Percentiles rank a stretch among this genome's conserved stretches.
Conservation (phyloP, 2,329 filamentous ascomycete species). For the Canariomyces notabilis region DNA sequence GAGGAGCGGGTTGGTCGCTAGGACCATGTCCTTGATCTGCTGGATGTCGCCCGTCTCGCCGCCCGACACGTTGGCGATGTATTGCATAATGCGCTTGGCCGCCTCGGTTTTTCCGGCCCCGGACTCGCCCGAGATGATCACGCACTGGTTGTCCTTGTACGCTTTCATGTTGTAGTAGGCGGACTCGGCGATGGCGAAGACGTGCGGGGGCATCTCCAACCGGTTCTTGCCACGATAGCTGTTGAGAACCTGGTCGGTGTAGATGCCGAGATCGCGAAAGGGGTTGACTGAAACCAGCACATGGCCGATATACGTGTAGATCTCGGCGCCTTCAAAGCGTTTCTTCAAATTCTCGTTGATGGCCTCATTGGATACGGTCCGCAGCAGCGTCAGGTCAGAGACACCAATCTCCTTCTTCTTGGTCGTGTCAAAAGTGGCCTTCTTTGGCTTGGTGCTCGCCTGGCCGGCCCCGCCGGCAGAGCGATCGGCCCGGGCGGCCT, state of each 20-base stretch:
- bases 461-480: constrained; percentile 39
- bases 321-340: constrained; percentile 93
- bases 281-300: constrained; percentile 98
- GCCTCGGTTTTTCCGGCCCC: constrained; percentile 98
- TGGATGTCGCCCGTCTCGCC: constrained; percentile 82
- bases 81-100: constrained; percentile 98
- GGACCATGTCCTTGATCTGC: constrained; percentile 98
- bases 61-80: constrained; percentile 94
- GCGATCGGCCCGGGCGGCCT: constrained; percentile 39
- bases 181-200: constrained; percentile 94
- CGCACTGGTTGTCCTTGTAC: constrained; percentile 97
- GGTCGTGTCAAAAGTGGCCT: constrained; percentile 89
- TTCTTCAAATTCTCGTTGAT: constrained; percentile 99
- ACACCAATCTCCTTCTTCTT: constrained; percentile 99
- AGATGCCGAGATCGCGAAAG: constrained; percentile 95
- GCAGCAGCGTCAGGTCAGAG: constrained; percentile 92
- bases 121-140: constrained; percentile 98
- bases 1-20: constrained; percentile 93
- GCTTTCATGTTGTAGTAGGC: constrained; percentile 99
- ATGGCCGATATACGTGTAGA: constrained; percentile 99
- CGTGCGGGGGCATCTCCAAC: constrained; percentile 89
- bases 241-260: constrained; percentile 88
- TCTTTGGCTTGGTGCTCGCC: constrained; percentile 66
- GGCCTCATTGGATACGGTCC: constrained; percentile 97
- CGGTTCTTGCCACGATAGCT: constrained; percentile 97